phyloP scores from a whole-genome alignment of 2,329 filamentous ascomycete species.

The Pseudopyricularia javanii region DNA sequence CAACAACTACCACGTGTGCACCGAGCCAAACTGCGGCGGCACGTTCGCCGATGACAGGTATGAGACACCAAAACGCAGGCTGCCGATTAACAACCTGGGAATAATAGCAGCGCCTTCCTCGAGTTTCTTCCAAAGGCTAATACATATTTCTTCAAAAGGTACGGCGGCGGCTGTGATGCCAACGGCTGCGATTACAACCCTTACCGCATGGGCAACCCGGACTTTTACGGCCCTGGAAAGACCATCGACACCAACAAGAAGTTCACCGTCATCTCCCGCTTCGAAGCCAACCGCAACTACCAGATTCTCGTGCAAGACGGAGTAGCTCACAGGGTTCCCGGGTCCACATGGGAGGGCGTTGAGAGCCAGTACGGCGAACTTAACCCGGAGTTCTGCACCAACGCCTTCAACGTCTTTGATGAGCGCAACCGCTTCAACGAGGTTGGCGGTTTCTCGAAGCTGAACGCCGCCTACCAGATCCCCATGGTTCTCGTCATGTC shows the following conservation, averaged over 20 bases:
- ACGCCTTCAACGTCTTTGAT: conserved; percentile 37
- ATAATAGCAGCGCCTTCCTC: no score
- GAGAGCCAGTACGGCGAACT: conserved; percentile 23
- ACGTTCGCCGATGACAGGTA: conserved; percentile 33
- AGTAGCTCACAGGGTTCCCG: conserved; percentile 32
- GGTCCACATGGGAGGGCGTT: conserved; percentile 18
- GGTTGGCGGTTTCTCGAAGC: conserved; percentile 38
- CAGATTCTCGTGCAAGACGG: conserved; percentile 49
- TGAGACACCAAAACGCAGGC: no score
- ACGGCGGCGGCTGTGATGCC: conserved; percentile 48
- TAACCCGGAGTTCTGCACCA: conserved; percentile 41
- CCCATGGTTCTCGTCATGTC: conserved; percentile 53
- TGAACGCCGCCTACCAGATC: conserved; percentile 36
- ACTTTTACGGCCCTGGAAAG: conserved; percentile 47
- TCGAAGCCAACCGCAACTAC: conserved; percentile 33
- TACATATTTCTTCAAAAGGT: no score
- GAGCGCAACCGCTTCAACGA: conserved; percentile 37
- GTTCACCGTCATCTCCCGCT: conserved; percentile 51
- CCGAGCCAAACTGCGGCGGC: conserved; percentile 31
- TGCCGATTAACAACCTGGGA: no score
- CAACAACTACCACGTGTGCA: conserved; percentile 34
- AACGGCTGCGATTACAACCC: conserved; percentile 57
- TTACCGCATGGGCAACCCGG: conserved; percentile 48
- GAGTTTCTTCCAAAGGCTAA: no score
- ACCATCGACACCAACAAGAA: conserved; percentile 43